A percentile compares a stretch with the other conserved stretches of the same genome.
Conservation (phyloP, 2,329 filamentous ascomycete species). For the Fusarium bulbicola region DNA sequence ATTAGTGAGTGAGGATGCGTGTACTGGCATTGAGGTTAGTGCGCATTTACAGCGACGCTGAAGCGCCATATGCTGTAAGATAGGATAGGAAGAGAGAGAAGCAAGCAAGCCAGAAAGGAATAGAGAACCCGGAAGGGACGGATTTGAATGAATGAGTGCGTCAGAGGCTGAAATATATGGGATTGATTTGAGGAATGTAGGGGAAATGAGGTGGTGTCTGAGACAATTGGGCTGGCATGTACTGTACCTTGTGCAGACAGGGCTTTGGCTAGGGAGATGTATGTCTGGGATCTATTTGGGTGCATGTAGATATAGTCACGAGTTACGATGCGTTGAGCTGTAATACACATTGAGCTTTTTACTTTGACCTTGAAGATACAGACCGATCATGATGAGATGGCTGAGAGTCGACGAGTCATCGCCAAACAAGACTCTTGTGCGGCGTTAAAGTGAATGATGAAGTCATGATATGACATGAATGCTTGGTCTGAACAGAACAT, state of each 20-base stretch:
- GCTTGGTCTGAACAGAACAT: no score
- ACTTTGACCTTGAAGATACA: neutral
- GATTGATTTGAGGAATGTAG: constrained; percentile 18
- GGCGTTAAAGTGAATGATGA: neutral
- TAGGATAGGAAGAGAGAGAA: constrained; percentile 17
- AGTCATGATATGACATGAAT: neutral
- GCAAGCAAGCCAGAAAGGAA: constrained; percentile 18
- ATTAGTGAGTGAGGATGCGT: neutral
- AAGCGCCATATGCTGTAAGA: constrained; percentile 24
- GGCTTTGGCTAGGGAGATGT: neutral
- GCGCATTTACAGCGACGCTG: constrained; percentile 26
- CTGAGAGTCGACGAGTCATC: neutral
- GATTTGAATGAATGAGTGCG: constrained; percentile 26
- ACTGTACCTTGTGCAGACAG: neutral
- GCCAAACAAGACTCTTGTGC: neutral
- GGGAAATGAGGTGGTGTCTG: constrained; percentile 22
- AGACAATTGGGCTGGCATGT: constrained; percentile 22
- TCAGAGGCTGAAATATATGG: constrained; percentile 14
- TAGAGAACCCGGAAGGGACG: constrained; percentile 22
- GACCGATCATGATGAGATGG: neutral
- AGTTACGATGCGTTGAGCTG: neutral
- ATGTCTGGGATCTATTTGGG: constrained; percentile 12
- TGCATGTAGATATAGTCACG: neutral
- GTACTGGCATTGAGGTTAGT: constrained; percentile 20
- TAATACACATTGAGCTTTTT: neutral